Conservation (phyloP, 345 rosid species). For the Sisymbrium irio region DNA sequence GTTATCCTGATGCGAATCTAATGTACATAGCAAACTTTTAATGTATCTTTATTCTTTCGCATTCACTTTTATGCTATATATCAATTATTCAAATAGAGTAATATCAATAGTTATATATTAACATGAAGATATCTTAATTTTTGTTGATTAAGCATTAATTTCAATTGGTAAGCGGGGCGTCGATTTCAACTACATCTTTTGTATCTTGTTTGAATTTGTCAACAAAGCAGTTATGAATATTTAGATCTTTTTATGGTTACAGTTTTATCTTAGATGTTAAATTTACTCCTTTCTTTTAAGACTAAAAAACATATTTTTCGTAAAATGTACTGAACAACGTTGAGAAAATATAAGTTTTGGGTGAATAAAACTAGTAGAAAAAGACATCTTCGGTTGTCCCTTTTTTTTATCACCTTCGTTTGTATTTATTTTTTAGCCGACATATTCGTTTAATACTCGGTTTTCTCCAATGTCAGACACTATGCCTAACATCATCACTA, state of each 20-base stretch:
- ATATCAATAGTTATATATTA: neutral
- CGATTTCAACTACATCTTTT: neutral
- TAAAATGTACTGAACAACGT: neutral
- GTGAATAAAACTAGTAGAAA: conserved; percentile 21
- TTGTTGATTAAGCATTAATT: neutral
- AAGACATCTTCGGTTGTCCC: conserved; percentile 26
- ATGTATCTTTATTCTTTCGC: neutral
- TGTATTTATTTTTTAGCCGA: conserved; percentile 4
- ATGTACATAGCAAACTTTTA: neutral
- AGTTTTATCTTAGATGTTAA: neutral
- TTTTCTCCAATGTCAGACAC: conserved; percentile 25
- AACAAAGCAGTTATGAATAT: neutral
- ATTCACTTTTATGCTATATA: neutral
- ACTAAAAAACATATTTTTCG: neutral
- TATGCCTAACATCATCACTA: conserved; percentile 34
- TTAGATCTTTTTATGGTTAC: neutral
- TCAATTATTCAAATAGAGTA: neutral
- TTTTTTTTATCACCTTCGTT: neutral
- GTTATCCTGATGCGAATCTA: conserved; percentile 9
- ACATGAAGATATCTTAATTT: neutral
- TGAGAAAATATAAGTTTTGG: neutral
- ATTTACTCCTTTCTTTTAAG: neutral
- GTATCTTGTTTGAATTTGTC: neutral
- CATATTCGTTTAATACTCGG: conserved; percentile 29
- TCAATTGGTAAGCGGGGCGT: neutral